Conservation (phyloP, 305 asterid genomes). For the Fraxinus baroniana region DNA sequence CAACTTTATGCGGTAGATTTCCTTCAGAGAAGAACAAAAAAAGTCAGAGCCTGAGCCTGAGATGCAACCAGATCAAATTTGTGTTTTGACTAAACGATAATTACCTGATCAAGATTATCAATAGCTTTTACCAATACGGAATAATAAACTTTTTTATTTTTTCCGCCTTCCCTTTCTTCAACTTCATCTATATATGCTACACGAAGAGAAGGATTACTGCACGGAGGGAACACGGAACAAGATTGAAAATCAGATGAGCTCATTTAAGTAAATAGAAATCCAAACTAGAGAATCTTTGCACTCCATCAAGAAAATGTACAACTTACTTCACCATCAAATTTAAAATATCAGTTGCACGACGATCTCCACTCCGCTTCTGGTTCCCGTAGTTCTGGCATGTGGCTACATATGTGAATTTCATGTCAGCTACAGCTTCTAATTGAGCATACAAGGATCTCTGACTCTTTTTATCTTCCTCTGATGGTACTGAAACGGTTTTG, state of each 20-base stretch:
- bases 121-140: constrained; percentile 96
- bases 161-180: constrained; percentile 93
- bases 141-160: constrained; percentile 76
- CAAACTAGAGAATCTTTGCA: constrained; percentile 7
- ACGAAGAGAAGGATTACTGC: constrained; percentile 97
- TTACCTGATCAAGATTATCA: constrained; percentile 98
- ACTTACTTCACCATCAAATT: constrained; percentile 99
- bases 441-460: constrained; percentile 92
- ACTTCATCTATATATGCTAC: constrained; percentile 98
- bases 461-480: constrained; percentile 89
- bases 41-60: constrained; percentile 13
- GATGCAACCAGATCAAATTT: constrained; percentile 8
- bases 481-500: constrained; percentile 65
- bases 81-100: constrained; percentile 3
- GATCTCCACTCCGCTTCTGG: constrained; percentile 96
- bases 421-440: constrained; percentile 94
- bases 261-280: constrained; percentile 14
- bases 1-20: constrained; percentile 93
- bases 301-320: constrained; percentile 16
- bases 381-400: constrained; percentile 98
- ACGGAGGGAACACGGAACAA: constrained; percentile 22
- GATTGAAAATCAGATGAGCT: constrained; percentile 19
- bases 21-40: constrained; percentile 49
- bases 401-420: constrained; percentile 98
- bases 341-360: constrained; percentile 96